These are phyloP conservation scores for Paracoccidioides lutzii DNA, from an alignment of 2,329 filamentous ascomycete species.

Conservation along the genomic window DNA sequence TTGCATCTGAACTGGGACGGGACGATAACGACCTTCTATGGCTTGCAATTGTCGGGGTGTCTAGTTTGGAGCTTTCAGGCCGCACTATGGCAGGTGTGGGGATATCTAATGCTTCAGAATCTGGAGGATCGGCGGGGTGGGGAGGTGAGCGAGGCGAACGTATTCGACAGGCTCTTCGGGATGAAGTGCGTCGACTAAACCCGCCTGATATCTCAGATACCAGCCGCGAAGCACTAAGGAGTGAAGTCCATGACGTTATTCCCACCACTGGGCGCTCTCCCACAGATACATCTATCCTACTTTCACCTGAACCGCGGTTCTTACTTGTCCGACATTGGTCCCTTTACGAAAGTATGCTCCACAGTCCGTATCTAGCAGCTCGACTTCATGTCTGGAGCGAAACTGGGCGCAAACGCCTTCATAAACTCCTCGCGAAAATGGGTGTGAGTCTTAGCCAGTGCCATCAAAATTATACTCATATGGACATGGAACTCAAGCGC, in stretches of 20 bases:
- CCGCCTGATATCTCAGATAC: slow-evolving; percentile 52
- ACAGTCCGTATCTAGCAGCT: slow-evolving; percentile 87
- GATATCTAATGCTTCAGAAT: slow-evolving; percentile 42
- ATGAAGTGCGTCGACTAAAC: slow-evolving; percentile 88
- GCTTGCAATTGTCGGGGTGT: slow-evolving; percentile 87
- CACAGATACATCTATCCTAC: slow-evolving; percentile 78
- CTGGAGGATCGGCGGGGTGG: slow-evolving; percentile 54
- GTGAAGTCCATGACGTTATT: slow-evolving; percentile 66
- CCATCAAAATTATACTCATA: slow-evolving; percentile 91
- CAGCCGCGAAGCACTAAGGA: slow-evolving; percentile 47
- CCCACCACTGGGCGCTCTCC: slow-evolving; percentile 78
- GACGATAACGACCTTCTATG: slow-evolving; percentile 95
- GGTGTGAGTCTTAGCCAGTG: slow-evolving; percentile 87
- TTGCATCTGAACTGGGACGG: slow-evolving; percentile 85
- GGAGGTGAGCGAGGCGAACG: slow-evolving; percentile 68
- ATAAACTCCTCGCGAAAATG: slow-evolving; percentile 96
- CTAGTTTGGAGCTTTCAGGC: slow-evolving; percentile 85
- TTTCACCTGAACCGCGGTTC: slow-evolving; percentile 89
- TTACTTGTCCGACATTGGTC: slow-evolving; percentile 93
- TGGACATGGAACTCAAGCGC: slow-evolving; percentile 94
- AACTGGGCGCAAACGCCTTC: slow-evolving; percentile 69
- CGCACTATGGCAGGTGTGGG: slow-evolving; percentile 70
- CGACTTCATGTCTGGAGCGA: slow-evolving; percentile 92
- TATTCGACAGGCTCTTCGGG: slow-evolving; percentile 72
- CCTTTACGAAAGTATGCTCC: slow-evolving; percentile 94